Evolutionary conservation across 768 basidiomycete genomes (phyloP), one percentile per base, ranked within the genome.

Genomic region (Mycena epipterygia): DNA sequence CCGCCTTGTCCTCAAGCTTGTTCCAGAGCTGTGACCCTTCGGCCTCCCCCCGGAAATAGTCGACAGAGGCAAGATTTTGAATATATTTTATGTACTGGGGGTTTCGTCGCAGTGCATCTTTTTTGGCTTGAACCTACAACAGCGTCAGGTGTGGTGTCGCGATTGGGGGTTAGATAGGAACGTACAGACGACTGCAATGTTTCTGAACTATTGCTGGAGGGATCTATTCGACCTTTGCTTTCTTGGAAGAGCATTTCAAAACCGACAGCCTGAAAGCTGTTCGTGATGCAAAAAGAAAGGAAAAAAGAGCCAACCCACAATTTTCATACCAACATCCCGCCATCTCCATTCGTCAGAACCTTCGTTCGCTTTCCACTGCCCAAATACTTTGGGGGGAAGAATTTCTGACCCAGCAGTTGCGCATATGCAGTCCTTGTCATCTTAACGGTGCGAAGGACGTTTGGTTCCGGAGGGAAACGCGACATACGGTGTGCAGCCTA

Each of bases 171-270:
- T 30, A 37, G 2, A 53, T 33, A 61, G 13, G 58, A 30, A 78
- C 87, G 69, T 75, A 92, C 91, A n/a, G 87, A 88, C 52, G 88
- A 84, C 23, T 76, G 75, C 7, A 81, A 71, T 42, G 76, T 80
- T 62, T 87, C 86, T 35, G 79, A 70, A 3, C 82, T 76, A 49
- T 77, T 73, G 56, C 78, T 82, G 23, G 81, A 71, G 14, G 72
- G 77, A 44, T 85, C 84, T 65, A 82, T 81, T 46, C 89, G 88
- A 53, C 87, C 83, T 79, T 93, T 92, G 67, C 89, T 92, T 77
- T 96, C 96, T 78, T 94, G 91, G 78, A 94, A 98, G 44, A 98
- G 87, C 87, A 99, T 99, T 83, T 99, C 98, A 71, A 98, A 98
- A 1, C 98, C 98, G 71, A 95, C 95, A 2, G 96, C 91, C 93